Base-by-base conservation (phyloP, 2,329 filamentous ascomycete genomes). In the Aspergillus luchuensis region DNA sequence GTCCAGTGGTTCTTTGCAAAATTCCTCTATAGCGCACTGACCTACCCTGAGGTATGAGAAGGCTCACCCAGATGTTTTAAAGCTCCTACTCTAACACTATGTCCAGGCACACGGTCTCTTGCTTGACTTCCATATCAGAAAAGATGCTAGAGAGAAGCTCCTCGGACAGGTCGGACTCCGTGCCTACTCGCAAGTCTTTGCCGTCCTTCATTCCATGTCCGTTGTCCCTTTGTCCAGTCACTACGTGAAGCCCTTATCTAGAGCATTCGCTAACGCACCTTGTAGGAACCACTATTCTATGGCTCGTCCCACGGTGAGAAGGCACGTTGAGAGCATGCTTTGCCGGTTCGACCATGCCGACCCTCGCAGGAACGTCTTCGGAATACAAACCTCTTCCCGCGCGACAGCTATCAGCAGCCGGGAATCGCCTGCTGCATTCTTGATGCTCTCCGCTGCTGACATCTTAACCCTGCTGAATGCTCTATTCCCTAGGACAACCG, bases 1-100 rank as follows among this genome's bases (percentile, higher is more conserved):
- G 91, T 89, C 69, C 90, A 93, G 72, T 99, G 94, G 88, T 88
- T 97, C 63, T 97, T 98, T 74, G 90, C 92, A 64, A 89, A 89
- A 55, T 97, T 95, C 76, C 81, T 98, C 38, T 84, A 91, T 50
- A 89, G 91, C 68, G 89, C 92, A 56, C 86, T 98, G 70, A 91
- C 92, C 51, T 91, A 95, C 70, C 95, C 95, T 10, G 95, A 99
- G 84, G 92, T 87, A 82, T 68, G 63, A 60, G 56, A 21, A 36
- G 54, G 33, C 30, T 30, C 59, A 21, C 47, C 8, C 10, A 33
- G 33, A 17, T 47, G 30, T 41, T 45, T 47, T 11, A 23, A 49
- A 55, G 17, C 47, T 33, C 48, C 33, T 36, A 17, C 11, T 53
- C 64, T 69, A 48, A 67, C 79, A 79, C 15, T 66, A 80, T 36